Percentiles rank a stretch among this genome's conserved stretches.
phyloP scores from a whole-genome alignment of 1,139 yeast genomes.

The Pichia norvegensis region DNA sequence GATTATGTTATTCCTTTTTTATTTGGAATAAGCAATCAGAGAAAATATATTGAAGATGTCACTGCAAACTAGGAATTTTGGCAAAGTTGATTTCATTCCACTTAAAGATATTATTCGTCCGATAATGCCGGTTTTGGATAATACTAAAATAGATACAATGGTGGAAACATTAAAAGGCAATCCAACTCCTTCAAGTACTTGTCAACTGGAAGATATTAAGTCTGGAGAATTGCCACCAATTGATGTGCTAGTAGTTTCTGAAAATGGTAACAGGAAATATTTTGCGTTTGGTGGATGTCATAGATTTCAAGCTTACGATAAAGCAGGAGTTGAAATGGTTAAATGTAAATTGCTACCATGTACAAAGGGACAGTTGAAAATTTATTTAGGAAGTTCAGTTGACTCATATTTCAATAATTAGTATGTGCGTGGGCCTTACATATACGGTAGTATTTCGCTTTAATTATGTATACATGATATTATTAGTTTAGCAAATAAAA shows the following conservation, averaged over 20 bases:
- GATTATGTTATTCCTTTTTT: too few relatives aligned
- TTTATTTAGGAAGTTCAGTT: slow-evolving; percentile 61
- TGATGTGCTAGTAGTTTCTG: slow-evolving; percentile 63
- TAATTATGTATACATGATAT: background rate
- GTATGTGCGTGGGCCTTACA: background rate
- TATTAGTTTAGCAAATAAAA: background rate
- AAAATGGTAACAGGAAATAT: slow-evolving; percentile 51
- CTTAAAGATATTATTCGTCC: slow-evolving; percentile 64
- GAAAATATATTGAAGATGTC: slow-evolving; percentile 18
- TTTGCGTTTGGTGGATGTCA: slow-evolving; percentile 88
- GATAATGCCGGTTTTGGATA: slow-evolving; percentile 73
- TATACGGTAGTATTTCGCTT: too few relatives aligned
- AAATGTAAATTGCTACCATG: slow-evolving; percentile 62
- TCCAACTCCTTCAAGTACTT: slow-evolving; percentile 60
- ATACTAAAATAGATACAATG: slow-evolving; percentile 69
- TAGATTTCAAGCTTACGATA: slow-evolving; percentile 70
- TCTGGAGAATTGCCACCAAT: slow-evolving; percentile 70
- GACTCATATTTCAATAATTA: slow-evolving; percentile 30
- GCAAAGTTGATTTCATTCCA: slow-evolving; percentile 51
- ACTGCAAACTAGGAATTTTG: slow-evolving; percentile 39
- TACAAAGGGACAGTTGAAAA: slow-evolving; percentile 50
- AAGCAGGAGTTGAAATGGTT: slow-evolving; percentile 41
- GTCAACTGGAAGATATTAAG: slow-evolving; percentile 44
- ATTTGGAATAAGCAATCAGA: too few relatives aligned
- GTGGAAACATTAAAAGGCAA: slow-evolving; percentile 58